Base-by-base conservation (phyloP, 306 rosid genomes). In the Prinsepia uniflora region DNA sequence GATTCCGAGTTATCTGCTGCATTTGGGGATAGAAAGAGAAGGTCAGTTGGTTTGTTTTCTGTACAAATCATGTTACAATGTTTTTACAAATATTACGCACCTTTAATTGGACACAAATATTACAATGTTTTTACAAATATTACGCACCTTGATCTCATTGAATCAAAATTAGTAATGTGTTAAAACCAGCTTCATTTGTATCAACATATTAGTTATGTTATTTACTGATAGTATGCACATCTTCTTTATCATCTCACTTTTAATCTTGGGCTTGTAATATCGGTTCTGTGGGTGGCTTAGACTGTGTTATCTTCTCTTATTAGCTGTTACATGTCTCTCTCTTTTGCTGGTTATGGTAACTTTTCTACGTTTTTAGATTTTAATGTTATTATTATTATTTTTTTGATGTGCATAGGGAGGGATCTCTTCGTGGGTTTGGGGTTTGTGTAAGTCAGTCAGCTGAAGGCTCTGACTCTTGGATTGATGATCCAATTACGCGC, bases 401-500 rank as follows among this genome's bases (percentile, higher is more conserved):
- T 75, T 54, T 54, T 54, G 14, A 48, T 72, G 49, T 68, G 60
- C 84, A 49, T 68, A 93, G 96, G 82, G 97, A 94, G 76, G 97
- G 91, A 54, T 94, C 95, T 82, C 81, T 75, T 17, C 81, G 81
- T 9, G 97, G 99, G 44, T 84, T 85, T 76, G 97, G 96, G 52
- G 60, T 90, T 46, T 96, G 98, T 34, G 70, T 81, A 43, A 83
- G 81, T 57, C 86, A 84, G 63, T 91, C 97, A 24, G 71, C 90
- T 75, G 75, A 79, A 44, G 95, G 98, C 15, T 89, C 90, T 8
- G 98, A 94, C 84, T 90, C 98, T 15, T 94, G 98, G 96, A 87
- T 87, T 60, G 99, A 94, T 81, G 99, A 91, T 79, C 99, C 99
- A 40, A 82, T 91, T 65, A 94, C 92, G 15, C 89, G 92, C 17